These are phyloP conservation scores for Scheffersomyces quercinus DNA, from an alignment of 1,139 yeast species.

Conservation along the genomic window DNA sequence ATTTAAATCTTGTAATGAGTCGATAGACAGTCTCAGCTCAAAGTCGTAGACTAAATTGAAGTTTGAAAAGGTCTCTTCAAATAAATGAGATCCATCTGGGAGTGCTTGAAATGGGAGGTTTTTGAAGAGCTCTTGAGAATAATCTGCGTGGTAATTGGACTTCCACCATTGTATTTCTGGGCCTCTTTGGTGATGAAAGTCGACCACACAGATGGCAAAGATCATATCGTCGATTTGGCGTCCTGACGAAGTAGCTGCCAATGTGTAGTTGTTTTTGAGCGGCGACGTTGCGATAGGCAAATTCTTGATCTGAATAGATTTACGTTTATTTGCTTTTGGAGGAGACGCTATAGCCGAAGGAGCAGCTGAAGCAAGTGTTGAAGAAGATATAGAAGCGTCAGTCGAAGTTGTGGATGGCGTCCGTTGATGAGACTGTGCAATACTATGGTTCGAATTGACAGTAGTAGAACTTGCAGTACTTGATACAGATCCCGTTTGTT, in stretches of 20 bases:
- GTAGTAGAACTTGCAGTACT: neutral
- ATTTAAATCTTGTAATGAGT: conserved; percentile 44
- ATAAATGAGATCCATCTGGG: conserved; percentile 93
- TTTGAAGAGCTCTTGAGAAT: conserved; percentile 65
- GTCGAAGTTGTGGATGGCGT: neutral
- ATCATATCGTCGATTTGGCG: conserved; percentile 39
- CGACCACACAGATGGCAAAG: conserved; percentile 86
- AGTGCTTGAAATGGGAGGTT: conserved; percentile 89
- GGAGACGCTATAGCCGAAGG: neutral
- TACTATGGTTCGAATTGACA: too few species aligned
- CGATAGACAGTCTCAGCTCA: conserved; percentile 45
- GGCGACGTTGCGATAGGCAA: conserved; percentile 27
- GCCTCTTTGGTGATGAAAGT: conserved; percentile 91
- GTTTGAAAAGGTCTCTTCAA: conserved; percentile 90
- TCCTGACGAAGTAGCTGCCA: neutral
- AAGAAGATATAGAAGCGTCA: conserved; percentile 1
- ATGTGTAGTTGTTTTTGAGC: conserved; percentile 4
- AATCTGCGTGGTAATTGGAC: conserved; percentile 54
- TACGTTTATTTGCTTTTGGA: conserved; percentile 2
- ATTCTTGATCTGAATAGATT: conserved; percentile 38
- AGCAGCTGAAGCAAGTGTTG: conserved; percentile 8
- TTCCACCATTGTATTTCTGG: conserved; percentile 95
- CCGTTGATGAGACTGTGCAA: too few species aligned
- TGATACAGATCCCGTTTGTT: neutral
- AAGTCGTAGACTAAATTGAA: conserved; percentile 84